Percentiles rank a stretch among this genome's conserved stretches.
phyloP scores from a whole-genome alignment of 345 rosid genomes.

The Odontarrhena argentea region DNA sequence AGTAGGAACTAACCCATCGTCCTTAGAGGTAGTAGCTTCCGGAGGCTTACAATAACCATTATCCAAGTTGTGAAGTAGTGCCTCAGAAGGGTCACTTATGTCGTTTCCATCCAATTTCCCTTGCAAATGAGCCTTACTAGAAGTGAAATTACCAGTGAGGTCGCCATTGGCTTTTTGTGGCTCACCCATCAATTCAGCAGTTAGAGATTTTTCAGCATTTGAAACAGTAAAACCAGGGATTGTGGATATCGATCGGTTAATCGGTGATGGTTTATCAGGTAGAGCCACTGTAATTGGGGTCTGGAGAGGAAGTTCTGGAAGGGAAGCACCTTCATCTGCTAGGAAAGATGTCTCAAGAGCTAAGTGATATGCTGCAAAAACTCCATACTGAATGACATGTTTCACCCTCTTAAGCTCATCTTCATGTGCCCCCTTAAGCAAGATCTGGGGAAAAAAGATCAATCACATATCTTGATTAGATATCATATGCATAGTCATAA shows the following conservation, averaged over 20 bases:
- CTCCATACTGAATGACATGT: conserved; percentile 94
- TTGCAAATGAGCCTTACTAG: conserved; percentile 40
- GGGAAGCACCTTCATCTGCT: conserved; percentile 98
- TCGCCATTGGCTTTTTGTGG: conserved; percentile 44
- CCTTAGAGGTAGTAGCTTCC: conserved; percentile 35
- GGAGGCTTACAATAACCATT: conserved; percentile 31
- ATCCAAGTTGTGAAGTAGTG: conserved; percentile 31
- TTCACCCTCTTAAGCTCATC: conserved; percentile 93
- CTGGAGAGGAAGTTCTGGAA: conserved; percentile 81
- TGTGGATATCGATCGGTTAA: conserved; percentile 84
- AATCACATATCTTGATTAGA: conserved; percentile 28
- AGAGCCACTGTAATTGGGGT: conserved; percentile 86
- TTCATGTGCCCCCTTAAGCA: conserved; percentile 88
- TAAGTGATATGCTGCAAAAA: conserved; percentile 98
- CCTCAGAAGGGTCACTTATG: conserved; percentile 39
- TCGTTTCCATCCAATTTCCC: conserved; percentile 40
- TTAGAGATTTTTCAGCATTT: conserved; percentile 45
- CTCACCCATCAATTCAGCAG: conserved; percentile 48
- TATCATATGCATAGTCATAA: conserved; percentile 19
- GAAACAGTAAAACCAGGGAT: conserved; percentile 75
- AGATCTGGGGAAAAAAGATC: conserved; percentile 60
- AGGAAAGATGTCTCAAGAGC: conserved; percentile 97
- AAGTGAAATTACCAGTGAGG: conserved; percentile 27
- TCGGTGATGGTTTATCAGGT: conserved; percentile 72
- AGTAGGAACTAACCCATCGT: conserved; percentile 41